Evolutionary conservation across 352 stramenopile genomes (phyloP).

Genomic region (Globisporangium splendens): DNA sequence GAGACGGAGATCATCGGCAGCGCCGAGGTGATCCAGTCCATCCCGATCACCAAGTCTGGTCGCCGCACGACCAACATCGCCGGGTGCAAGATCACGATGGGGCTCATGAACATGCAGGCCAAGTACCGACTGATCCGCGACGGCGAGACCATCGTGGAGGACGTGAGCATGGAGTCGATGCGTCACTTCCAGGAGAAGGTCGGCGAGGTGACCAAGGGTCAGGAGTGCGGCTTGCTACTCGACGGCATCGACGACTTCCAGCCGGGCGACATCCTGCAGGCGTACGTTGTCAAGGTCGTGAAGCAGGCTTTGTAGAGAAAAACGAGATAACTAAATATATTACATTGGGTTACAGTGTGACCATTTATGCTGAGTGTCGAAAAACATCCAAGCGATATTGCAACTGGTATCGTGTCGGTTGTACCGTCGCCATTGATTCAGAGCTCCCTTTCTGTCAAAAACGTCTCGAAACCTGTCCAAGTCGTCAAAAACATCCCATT

Average conservation of each 20-base stretch:
- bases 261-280: constrained; percentile 94
- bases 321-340: neutral
- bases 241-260: constrained; percentile 91
- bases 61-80: constrained; percentile 92
- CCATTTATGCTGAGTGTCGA: no score
- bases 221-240: constrained; percentile 98
- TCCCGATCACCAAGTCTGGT: constrained; percentile 78
- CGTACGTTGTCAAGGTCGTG: constrained; percentile 70
- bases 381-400: no score
- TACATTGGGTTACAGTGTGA: no score
- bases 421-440: no score
- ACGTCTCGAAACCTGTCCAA: no score
- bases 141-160: constrained; percentile 88
- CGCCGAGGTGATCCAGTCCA: constrained; percentile 80
- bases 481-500: no score
- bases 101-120: constrained; percentile 85
- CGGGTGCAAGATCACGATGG: constrained; percentile 94
- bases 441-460: no score
- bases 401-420: no score
- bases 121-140: constrained; percentile 88
- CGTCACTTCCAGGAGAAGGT: constrained; percentile 92
- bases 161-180: constrained; percentile 83
- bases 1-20: constrained; percentile 64
- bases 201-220: constrained; percentile 88
- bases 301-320: constrained; percentile 50